phyloP scores from a whole-genome alignment of 1,284 basidiomycete species.

The Trichosporon sp. region DNA sequence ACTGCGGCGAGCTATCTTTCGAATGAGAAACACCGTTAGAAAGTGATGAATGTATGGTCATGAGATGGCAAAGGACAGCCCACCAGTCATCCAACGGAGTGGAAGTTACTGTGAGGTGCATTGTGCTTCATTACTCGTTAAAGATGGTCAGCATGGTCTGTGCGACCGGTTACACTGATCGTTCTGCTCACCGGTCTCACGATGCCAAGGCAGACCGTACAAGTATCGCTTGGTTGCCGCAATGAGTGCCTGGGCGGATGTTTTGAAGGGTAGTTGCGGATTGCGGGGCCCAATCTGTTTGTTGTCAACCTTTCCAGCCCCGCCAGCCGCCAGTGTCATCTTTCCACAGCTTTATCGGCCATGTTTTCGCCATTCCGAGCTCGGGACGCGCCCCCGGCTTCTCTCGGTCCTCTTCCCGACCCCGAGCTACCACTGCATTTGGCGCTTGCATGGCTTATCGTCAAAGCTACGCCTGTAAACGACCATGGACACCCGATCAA shows the following conservation, averaged over 20 bases:
- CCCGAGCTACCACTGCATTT: slow-evolving; percentile 30
- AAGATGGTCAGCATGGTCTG: too few relatives aligned
- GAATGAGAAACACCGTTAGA: not conserved
- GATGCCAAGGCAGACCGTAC: too few relatives aligned
- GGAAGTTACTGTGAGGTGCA: too few relatives aligned
- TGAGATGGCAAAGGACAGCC: too few relatives aligned
- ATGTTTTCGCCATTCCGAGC: not conserved
- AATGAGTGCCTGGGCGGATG: too few relatives aligned
- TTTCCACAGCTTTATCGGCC: not conserved
- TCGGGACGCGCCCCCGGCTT: not conserved
- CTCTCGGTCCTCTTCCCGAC: not conserved
- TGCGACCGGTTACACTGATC: too few relatives aligned
- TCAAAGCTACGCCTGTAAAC: slow-evolving; percentile 15
- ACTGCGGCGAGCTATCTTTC: not conserved
- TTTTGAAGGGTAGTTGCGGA: not conserved
- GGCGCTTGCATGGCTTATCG: slow-evolving; percentile 33
- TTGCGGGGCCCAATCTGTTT: not conserved
- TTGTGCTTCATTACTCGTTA: too few relatives aligned
- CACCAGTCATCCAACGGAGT: too few relatives aligned
- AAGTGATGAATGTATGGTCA: not conserved
- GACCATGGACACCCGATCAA: slow-evolving; percentile 22
- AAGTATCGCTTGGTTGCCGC: too few relatives aligned
- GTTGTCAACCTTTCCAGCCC: not conserved
- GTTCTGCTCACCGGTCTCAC: too few relatives aligned
- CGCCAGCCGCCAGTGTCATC: not conserved